Evolutionary conservation across 345 rosid species (phyloP), one percentile per base, ranked within the genome.

Genomic region (Eucalyptus regnans): DNA sequence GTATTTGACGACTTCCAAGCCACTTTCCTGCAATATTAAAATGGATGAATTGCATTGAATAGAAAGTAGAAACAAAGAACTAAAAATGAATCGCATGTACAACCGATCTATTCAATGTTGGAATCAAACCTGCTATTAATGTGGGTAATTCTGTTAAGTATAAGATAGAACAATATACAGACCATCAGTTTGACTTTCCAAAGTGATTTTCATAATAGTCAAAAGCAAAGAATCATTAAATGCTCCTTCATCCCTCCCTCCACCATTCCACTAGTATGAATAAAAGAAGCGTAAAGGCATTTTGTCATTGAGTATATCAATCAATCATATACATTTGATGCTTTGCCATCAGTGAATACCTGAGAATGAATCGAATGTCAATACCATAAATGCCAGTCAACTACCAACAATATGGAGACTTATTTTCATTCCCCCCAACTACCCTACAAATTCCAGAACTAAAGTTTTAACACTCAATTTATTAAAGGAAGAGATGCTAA

Each of bases 1-100:
- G 93, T 88, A 96, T 96, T 91, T 96, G 99, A 91, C 99, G 94
- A 86, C 97, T 96, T 60, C 98, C 96, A 66, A 96, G 93, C 98
- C 99, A 96, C 92, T 96, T 97, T 52, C 99, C 99, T 96, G 87
- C 87, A 11, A 41, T 41, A 41, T 76, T 76, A 76, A 76, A 76
- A 41, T 41, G 84, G 84, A 76, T 76, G 84, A 76, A 76, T 41
- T 11, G 48, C 27, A 41, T 41, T 76, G 8, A 6, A 76, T 20
- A 76, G 48, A 37, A 37, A 43, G 11, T 41, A 76, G 48, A 37
- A 37, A 76, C 48, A 76, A 41, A 76, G 8, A 76, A 76, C 48
- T 22, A 76, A 41, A 76, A 41, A 76, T 20, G 84, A 44, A 6
- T 71, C 8, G 13, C 22, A 5, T 41, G 84, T 13, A 52, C 58